These are phyloP conservation scores for Sclerospora graminicola DNA, from an alignment of 352 stramenopile genomes.

Conservation along the genomic window DNA sequence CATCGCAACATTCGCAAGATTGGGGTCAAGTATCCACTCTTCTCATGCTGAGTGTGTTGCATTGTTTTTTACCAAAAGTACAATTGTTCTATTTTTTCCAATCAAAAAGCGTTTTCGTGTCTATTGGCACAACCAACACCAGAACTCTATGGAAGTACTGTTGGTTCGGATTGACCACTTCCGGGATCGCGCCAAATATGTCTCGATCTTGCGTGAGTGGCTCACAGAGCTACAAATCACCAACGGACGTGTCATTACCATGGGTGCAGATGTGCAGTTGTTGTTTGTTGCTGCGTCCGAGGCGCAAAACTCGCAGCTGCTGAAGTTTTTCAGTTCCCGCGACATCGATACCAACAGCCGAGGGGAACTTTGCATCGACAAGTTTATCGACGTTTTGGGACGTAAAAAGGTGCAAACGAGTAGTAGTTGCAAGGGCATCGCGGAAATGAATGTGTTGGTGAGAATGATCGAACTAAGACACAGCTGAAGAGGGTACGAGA, in stretches of 20 bases:
- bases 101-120: slow-evolving; percentile 1
- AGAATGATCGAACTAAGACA: slow-evolving; percentile 8
- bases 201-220: slow-evolving; percentile 49
- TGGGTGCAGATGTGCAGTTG: slow-evolving; percentile 42
- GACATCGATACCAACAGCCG: slow-evolving; percentile 49
- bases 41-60: slow-evolving; percentile 38
- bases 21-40: slow-evolving; percentile 59
- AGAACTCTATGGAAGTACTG: slow-evolving; percentile 40
- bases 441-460: slow-evolving; percentile 78
- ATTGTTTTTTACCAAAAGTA: background rate
- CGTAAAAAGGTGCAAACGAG: slow-evolving; percentile 27
- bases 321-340: slow-evolving; percentile 32
- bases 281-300: slow-evolving; percentile 41
- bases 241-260: slow-evolving; percentile 47
- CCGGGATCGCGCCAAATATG: slow-evolving; percentile 42
- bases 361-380: slow-evolving; percentile 53
- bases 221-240: slow-evolving; percentile 35
- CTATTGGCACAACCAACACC: slow-evolving; percentile 1
- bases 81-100: slow-evolving; percentile 1
- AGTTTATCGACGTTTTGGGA: slow-evolving; percentile 63
- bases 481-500: background rate
- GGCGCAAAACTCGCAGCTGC: slow-evolving; percentile 31
- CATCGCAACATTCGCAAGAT: slow-evolving; percentile 70
- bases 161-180: slow-evolving; percentile 67
- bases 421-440: slow-evolving; percentile 46